phyloP scores from a whole-genome alignment of 2,329 filamentous ascomycete species.

The Aaosphaeria arxii region DNA sequence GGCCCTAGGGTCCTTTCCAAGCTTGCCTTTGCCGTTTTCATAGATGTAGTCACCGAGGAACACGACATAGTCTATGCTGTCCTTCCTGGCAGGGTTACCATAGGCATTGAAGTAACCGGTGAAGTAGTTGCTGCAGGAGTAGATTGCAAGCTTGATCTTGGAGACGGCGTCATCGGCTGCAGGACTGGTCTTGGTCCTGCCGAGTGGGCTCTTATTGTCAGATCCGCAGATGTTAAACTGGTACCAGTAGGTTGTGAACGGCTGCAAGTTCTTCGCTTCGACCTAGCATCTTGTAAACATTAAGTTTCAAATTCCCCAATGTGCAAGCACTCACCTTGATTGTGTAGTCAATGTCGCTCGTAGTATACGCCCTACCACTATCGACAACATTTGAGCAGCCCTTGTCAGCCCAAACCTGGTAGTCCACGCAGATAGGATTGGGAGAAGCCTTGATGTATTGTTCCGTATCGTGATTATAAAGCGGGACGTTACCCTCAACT shows the following conservation, averaged over 20 bases:
- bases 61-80: constrained; percentile 42
- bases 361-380: constrained; percentile 63
- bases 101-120: constrained; percentile 51
- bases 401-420: constrained; percentile 54
- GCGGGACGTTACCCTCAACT: constrained; percentile 54
- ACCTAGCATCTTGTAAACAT: constrained; percentile 42
- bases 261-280: constrained; percentile 60
- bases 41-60: constrained; percentile 46
- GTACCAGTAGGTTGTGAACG: constrained; percentile 67
- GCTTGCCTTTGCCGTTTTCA: constrained; percentile 37
- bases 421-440: constrained; percentile 66
- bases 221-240: constrained; percentile 68
- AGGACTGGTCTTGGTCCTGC: constrained; percentile 69
- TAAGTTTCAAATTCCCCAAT: background rate
- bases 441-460: constrained; percentile 53
- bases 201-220: constrained; percentile 59
- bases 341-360: constrained; percentile 72
- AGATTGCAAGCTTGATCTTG: constrained; percentile 63
- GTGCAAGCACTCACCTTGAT: constrained; percentile 54
- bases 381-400: constrained; percentile 50
- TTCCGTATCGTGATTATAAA: constrained; percentile 54
- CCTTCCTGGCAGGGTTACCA: constrained; percentile 25
- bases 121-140: constrained; percentile 61
- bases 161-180: constrained; percentile 54
- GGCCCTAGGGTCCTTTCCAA: constrained; percentile 24